Percentiles rank a stretch among this genome's conserved stretches.
These are phyloP conservation scores for Phytopythium chamaehyphon DNA, from an alignment of 352 stramenopile genomes.

Conservation along the genomic window DNA sequence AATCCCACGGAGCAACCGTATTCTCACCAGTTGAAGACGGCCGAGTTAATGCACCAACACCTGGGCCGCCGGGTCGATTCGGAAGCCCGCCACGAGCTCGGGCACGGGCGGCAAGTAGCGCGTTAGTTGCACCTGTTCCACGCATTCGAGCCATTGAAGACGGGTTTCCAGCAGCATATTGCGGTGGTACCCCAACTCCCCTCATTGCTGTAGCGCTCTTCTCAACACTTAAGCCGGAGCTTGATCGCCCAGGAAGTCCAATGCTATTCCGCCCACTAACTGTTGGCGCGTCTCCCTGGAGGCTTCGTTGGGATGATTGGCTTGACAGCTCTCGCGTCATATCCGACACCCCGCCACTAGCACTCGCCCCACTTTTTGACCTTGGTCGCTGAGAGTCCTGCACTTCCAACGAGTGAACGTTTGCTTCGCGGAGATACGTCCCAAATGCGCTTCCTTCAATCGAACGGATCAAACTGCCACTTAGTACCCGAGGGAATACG, in stretches of 20 bases:
- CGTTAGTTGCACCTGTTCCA: constrained; percentile 53
- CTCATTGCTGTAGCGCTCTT: constrained; percentile 5
- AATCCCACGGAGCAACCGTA: constrained; percentile 66
- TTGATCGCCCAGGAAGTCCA: background rate
- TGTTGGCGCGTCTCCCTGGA: constrained; percentile 8
- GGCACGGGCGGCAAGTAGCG: constrained; percentile 65
- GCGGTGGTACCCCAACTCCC: constrained; percentile 4
- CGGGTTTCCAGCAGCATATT: constrained; percentile 11
- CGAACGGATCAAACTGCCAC: constrained; percentile 27
- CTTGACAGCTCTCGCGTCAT: constrained; percentile 43
- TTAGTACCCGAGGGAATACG: constrained; percentile 43
- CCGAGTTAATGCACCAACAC: constrained; percentile 18
- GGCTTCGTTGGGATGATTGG: constrained; percentile 40
- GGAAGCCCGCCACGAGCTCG: constrained; percentile 56
- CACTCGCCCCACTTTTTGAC: constrained; percentile 33
- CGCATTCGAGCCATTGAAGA: constrained; percentile 32
- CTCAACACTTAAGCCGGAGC: constrained; percentile 1
- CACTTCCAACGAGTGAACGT: constrained; percentile 30
- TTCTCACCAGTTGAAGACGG: constrained; percentile 21
- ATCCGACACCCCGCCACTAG: constrained; percentile 26
- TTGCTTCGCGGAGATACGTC: constrained; percentile 53
- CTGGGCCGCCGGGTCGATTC: constrained; percentile 42
- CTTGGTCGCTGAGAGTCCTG: constrained; percentile 22
- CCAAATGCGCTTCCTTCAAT: constrained; percentile 50
- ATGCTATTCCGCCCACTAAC: background rate